These are phyloP conservation scores for Aspergillus clavatus DNA, from an alignment of 2,329 filamentous ascomycete genomes.

Conservation along the genomic window DNA sequence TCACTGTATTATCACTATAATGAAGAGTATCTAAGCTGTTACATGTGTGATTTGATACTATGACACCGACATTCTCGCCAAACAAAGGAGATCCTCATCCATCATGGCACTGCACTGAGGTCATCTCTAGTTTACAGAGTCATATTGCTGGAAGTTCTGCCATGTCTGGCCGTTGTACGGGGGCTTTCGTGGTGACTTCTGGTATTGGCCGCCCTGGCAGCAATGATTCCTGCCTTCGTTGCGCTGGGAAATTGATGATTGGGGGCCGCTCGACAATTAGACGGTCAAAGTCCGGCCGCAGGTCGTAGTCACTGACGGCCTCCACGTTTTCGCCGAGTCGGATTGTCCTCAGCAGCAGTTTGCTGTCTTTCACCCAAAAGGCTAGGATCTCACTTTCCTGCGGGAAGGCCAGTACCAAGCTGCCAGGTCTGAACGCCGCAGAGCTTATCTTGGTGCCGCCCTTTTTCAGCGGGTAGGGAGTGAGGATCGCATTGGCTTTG, in stretches of 20 bases:
- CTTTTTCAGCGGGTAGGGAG: slow-evolving; percentile 28
- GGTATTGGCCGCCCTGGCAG: slow-evolving; percentile 11
- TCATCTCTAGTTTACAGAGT: not conserved
- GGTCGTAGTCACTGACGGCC: slow-evolving; percentile 27
- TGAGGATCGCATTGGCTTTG: slow-evolving; percentile 24
- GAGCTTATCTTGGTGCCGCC: slow-evolving; percentile 27
- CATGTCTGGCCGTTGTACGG: slow-evolving; percentile 12
- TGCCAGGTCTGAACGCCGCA: slow-evolving; percentile 30
- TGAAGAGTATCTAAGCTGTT: too few species aligned
- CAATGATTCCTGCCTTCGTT: slow-evolving; percentile 12
- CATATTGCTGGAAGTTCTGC: slow-evolving; percentile 15
- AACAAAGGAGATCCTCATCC: too few species aligned
- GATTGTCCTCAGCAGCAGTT: slow-evolving; percentile 26
- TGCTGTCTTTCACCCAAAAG: slow-evolving; percentile 20
- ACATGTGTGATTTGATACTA: too few species aligned
- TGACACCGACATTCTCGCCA: too few species aligned
- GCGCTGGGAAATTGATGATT: slow-evolving; percentile 8
- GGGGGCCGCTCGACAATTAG: slow-evolving; percentile 16
- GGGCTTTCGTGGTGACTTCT: slow-evolving; percentile 11
- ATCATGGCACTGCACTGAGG: too few species aligned
- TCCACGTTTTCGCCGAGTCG: slow-evolving; percentile 20
- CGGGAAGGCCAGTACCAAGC: slow-evolving; percentile 27
- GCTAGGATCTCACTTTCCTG: slow-evolving; percentile 15
- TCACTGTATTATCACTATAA: too few species aligned
- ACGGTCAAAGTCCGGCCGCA: slow-evolving; percentile 30